These are phyloP conservation scores for Cadophora gregata DNA, from an alignment of 2,329 filamentous ascomycete genomes.

Conservation along the genomic window DNA sequence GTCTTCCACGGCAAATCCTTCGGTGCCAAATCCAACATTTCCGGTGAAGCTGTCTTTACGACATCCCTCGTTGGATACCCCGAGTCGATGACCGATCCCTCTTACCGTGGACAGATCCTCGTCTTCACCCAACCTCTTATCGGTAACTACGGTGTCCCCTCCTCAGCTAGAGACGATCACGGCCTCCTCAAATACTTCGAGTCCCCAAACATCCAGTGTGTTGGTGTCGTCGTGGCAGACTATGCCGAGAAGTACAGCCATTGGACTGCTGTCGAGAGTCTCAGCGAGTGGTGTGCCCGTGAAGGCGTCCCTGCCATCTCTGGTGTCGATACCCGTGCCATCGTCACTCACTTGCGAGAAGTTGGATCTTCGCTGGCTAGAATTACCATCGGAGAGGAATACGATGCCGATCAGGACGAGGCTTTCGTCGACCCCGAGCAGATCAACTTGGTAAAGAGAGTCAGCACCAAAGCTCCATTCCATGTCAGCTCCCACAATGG, in stretches of 20 bases:
- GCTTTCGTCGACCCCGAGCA: slow-evolving; percentile 93
- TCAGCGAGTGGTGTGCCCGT: slow-evolving; percentile 92
- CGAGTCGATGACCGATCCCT: slow-evolving; percentile 89
- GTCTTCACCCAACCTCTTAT: slow-evolving; percentile 98
- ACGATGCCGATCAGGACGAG: slow-evolving; percentile 98
- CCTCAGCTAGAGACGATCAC: slow-evolving; percentile 80
- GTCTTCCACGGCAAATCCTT: slow-evolving; percentile 97
- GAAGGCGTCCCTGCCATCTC: slow-evolving; percentile 97
- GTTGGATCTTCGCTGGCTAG: slow-evolving; percentile 94
- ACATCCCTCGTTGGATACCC: slow-evolving; percentile 98
- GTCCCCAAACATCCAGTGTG: slow-evolving; percentile 95
- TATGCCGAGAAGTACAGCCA: slow-evolving; percentile 94
- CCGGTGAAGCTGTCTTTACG: slow-evolving; percentile 97
- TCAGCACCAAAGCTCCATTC: slow-evolving; percentile 98
- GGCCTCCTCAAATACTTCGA: slow-evolving; percentile 98
- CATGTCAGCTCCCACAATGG: slow-evolving; percentile 86
- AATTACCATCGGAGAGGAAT: slow-evolving; percentile 95
- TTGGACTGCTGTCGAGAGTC: slow-evolving; percentile 96
- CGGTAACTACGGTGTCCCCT: slow-evolving; percentile 97
- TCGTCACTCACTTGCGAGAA: slow-evolving; percentile 95
- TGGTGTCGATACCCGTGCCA: slow-evolving; percentile 94
- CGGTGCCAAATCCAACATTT: slow-evolving; percentile 94
- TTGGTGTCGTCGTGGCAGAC: slow-evolving; percentile 94
- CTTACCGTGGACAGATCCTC: slow-evolving; percentile 91
- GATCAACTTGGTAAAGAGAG: slow-evolving; percentile 94